Percentiles rank a stretch among this genome's conserved stretches.
These are phyloP conservation scores for Obelidium mucronatum DNA, from an alignment of 192 early-diverging fungal genomes.

Conservation along the genomic window DNA sequence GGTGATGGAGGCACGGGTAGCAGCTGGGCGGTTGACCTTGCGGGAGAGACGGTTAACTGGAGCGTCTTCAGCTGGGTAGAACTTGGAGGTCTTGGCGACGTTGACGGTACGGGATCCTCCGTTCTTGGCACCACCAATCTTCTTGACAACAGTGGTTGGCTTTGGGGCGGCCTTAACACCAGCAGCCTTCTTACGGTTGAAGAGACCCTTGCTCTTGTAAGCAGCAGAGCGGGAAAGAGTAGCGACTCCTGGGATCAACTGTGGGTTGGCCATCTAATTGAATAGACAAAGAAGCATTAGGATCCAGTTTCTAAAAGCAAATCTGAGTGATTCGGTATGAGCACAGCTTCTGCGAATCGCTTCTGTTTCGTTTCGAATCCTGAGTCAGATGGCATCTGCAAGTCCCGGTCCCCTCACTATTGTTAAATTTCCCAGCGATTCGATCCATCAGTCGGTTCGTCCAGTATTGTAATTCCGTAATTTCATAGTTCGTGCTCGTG, in stretches of 20 bases:
- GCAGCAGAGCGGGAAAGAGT: conserved; percentile 83
- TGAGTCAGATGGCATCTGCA: neutral
- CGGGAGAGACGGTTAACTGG: conserved; percentile 79
- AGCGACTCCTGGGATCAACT: conserved; percentile 84
- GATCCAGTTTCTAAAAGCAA: too few relatives aligned
- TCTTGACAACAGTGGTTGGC: conserved; percentile 68
- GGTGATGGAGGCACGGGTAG: conserved; percentile 91
- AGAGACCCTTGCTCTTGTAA: conserved; percentile 87
- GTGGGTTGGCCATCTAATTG: conserved; percentile 60
- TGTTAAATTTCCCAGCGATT: too few relatives aligned
- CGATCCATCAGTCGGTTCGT: conserved; percentile 8
- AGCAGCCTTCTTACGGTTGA: conserved; percentile 84
- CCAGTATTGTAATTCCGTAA: too few relatives aligned
- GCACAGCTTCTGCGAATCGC: neutral
- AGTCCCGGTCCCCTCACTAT: neutral
- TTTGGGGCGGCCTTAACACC: conserved; percentile 55
- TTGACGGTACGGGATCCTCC: conserved; percentile 74
- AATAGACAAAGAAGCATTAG: too few relatives aligned
- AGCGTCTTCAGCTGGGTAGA: conserved; percentile 89
- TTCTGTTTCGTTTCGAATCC: neutral
- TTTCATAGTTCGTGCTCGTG: too few relatives aligned
- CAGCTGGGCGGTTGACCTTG: conserved; percentile 66
- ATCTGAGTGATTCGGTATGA: neutral
- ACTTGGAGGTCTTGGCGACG: conserved; percentile 71
- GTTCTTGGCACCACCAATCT: conserved; percentile 86